Percentiles rank a stretch among this genome's conserved stretches.
Evolutionary conservation across 352 stramenopile genomes (phyloP).

Genomic region (Phytophthora hibernalis): DNA sequence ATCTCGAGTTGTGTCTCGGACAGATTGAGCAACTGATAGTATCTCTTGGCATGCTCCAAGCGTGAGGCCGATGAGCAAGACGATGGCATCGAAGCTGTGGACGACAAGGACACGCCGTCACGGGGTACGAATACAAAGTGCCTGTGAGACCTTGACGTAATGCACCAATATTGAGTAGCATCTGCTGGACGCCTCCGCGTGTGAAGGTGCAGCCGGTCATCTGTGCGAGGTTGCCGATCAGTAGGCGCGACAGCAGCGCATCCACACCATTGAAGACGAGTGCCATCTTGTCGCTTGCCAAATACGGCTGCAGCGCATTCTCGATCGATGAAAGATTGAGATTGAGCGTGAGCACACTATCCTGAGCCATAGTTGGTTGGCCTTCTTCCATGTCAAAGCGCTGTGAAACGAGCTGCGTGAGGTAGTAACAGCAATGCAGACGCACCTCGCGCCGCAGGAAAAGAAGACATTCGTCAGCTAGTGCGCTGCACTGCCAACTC

Average conservation of each 20-base stretch:
- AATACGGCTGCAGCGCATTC: constrained; percentile 75
- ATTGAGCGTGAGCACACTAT: constrained; percentile 76
- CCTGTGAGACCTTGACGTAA: constrained; percentile 79
- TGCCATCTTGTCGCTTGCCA: constrained; percentile 78
- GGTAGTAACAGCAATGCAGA: constrained; percentile 79
- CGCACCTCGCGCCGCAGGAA: constrained; percentile 81
- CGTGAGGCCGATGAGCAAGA: constrained; percentile 47
- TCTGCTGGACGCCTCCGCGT: constrained; percentile 77
- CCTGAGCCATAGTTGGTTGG: constrained; percentile 71
- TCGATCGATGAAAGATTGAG: constrained; percentile 81
- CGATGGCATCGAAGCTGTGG: constrained; percentile 23
- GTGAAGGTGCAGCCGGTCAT: constrained; percentile 71
- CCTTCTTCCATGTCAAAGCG: constrained; percentile 66
- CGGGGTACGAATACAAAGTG: constrained; percentile 80
- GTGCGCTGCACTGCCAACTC: constrained; percentile 73
- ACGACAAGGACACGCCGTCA: constrained; percentile 38
- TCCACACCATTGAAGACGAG: constrained; percentile 81
- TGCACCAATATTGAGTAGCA: constrained; percentile 79
- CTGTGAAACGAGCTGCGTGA: constrained; percentile 77
- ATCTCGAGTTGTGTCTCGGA: constrained; percentile 82
- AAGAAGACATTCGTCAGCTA: constrained; percentile 81
- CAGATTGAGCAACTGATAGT: constrained; percentile 76
- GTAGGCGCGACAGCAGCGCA: constrained; percentile 58
- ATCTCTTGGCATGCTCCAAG: constrained; percentile 83
- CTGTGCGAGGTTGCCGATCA: constrained; percentile 73